Base-by-base conservation (phyloP, 768 basidiomycete species). In the Termitomyces heimii region DNA sequence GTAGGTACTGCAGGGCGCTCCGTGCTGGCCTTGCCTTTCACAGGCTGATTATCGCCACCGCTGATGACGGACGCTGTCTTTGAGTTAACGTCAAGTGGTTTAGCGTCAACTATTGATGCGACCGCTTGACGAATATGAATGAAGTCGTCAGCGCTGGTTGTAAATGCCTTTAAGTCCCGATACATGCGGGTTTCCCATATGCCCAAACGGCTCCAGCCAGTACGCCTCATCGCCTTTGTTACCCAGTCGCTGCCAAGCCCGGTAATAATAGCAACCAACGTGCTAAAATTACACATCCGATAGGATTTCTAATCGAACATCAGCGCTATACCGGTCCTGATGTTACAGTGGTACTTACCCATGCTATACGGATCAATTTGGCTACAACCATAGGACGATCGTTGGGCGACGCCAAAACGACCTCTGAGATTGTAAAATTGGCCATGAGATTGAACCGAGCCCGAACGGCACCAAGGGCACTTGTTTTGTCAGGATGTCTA, bases 341-440 rank as follows among this genome's bases (percentile, higher is more conserved):
- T 13, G 18, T 29, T 37, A 28, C n/a, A 35, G 18, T 74, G 86
- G 67, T 24, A 12, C 42, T 43, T 62, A 93, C 92, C 79, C 85
- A 92, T 39, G 94, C 94, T 55, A 96, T 75, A 42, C 91, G 84
- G 59, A 95, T 85, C 67, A 96, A 88, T 72, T 93, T 94, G 57
- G 74, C 75, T 49, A 91, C 81, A 20, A 97, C 72, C 47, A 77
- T 60, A 35, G 77, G 79, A 20, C 94, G 80, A 53, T 91, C 84
- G 53, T 70, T 70, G 5, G 85, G 85, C 9, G 79, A 79, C 1
- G 93, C 88, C 55, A 92, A 72, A 24, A 93, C 80, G 53, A 96
- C 81, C 73, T 97, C 94, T 3, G 89, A 85, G 22, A 82, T 75
- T 6, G 87, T 82, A 63, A 94, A 97, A 63, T 87, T 86, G 2